These are phyloP conservation scores for Geranomyces michiganensis DNA, from an alignment of 192 early-diverging fungal species.

Conservation along the genomic window DNA sequence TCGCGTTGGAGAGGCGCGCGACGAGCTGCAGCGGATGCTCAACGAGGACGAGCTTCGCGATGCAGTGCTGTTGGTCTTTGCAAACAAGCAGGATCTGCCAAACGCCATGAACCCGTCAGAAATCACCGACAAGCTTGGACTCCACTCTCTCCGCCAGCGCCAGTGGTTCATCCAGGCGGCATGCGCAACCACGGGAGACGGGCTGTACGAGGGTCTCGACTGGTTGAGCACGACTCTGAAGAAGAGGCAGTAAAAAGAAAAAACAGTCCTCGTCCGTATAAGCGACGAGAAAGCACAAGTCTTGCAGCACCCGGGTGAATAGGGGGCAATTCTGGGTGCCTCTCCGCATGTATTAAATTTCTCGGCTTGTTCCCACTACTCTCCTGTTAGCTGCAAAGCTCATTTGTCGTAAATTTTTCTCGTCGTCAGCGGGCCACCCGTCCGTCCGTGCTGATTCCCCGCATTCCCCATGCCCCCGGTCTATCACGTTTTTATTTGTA, in stretches of 20 bases:
- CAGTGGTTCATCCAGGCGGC: constrained; percentile 94
- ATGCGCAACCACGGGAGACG: constrained; percentile 92
- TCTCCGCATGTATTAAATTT: too few species aligned
- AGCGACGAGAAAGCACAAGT: too few species aligned
- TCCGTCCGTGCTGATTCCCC: too few species aligned
- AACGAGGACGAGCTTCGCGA: constrained; percentile 95
- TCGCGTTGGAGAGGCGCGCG: constrained; percentile 87
- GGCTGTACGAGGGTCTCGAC: constrained; percentile 96
- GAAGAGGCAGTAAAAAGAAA: constrained; percentile 19
- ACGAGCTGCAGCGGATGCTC: constrained; percentile 93
- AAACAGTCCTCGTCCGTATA: too few species aligned
- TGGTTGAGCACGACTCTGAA: constrained; percentile 73
- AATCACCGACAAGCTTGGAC: constrained; percentile 91
- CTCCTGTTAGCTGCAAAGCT: too few species aligned
- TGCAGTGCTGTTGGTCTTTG: constrained; percentile 89
- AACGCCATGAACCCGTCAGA: constrained; percentile 94
- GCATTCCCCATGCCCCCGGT: too few species aligned
- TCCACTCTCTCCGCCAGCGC: constrained; percentile 78
- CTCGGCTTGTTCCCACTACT: too few species aligned
- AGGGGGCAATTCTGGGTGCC: too few species aligned
- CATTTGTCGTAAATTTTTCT: too few species aligned
- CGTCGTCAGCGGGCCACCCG: too few species aligned
- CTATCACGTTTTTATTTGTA: too few species aligned
- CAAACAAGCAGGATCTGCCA: constrained; percentile 99
- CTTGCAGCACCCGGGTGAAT: too few species aligned